phyloP scores from a whole-genome alignment of 176 grass and related monocot genomes.

The Lolium multiflorum region DNA sequence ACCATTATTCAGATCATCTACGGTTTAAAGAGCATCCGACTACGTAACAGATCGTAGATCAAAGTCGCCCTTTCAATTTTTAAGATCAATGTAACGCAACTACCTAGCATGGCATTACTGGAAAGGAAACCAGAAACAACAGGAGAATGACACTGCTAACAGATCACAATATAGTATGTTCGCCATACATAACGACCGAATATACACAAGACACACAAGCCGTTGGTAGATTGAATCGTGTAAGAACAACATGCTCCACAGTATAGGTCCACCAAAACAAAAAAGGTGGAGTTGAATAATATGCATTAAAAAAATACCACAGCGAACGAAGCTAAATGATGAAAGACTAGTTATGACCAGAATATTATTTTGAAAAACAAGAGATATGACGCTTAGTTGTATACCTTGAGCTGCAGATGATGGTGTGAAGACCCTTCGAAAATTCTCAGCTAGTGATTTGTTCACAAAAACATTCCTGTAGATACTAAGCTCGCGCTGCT shows the following conservation, averaged over 20 bases:
- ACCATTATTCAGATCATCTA: conserved; percentile 27
- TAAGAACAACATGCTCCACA: conserved; percentile 20
- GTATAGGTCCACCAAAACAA: conserved; percentile 16
- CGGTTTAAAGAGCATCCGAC: conserved; percentile 19
- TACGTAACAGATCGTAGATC: conserved; percentile 1
- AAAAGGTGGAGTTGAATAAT: conserved; percentile 1
- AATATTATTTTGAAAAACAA: conserved; percentile 37
- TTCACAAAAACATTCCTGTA: conserved; percentile 60
- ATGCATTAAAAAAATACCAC: not conserved
- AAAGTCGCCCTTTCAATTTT: conserved; percentile 13
- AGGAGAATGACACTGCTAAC: conserved; percentile 5
- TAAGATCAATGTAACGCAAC: conserved; percentile 7
- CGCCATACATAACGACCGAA: conserved; percentile 12
- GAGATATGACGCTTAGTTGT: conserved; percentile 12
- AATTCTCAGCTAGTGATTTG: conserved; percentile 68
- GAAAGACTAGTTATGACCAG: conserved; percentile 1
- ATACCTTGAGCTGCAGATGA: conserved; percentile 42
- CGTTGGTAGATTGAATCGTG: not conserved
- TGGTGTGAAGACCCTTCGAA: conserved; percentile 50
- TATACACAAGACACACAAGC: not conserved
- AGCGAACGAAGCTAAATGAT: conserved; percentile 1
- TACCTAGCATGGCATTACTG: not conserved
- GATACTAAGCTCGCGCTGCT: conserved; percentile 30
- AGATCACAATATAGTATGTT: not conserved
- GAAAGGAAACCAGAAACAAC: not conserved